A percentile compares a stretch with the other conserved stretches of the same genome.
phyloP scores from a whole-genome alignment of 2,329 filamentous ascomycete genomes.

The Trichoderma breve region DNA sequence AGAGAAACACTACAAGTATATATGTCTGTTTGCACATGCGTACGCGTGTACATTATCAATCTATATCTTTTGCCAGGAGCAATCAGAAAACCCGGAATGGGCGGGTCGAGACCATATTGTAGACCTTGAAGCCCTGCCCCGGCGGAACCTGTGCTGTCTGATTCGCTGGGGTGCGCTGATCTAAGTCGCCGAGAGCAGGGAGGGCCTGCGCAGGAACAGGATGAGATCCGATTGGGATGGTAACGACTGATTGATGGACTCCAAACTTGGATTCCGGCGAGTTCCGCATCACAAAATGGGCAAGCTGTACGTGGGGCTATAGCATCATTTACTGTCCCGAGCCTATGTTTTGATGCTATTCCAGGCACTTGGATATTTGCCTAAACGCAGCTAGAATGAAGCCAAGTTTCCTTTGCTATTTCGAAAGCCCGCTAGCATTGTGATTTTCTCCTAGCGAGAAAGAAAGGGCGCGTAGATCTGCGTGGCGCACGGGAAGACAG shows the following conservation, averaged over 20 bases:
- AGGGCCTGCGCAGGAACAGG: neutral
- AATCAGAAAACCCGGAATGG: neutral
- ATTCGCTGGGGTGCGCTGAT: neutral
- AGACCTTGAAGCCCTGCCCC: neutral
- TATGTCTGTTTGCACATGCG: neutral
- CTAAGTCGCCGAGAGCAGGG: neutral
- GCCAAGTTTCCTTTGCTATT: neutral
- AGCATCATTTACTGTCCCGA: neutral
- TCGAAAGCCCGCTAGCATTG: neutral
- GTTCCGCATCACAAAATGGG: neutral
- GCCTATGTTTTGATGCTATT: neutral
- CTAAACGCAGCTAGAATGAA: neutral
- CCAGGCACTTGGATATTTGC: neutral
- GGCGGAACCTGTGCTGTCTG: neutral
- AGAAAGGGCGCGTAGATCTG: neutral
- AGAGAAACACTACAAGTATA: neutral
- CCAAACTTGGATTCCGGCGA: slow-evolving; percentile 2
- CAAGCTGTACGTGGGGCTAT: neutral
- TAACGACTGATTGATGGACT: slow-evolving; percentile 6
- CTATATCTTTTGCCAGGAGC: neutral
- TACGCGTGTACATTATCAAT: neutral
- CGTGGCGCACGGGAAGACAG: neutral
- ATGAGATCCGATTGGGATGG: neutral
- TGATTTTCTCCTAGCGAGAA: neutral
- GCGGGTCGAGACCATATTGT: neutral